Base-by-base conservation (phyloP, 1,284 basidiomycete genomes). In the Moniliophthora roreri region DNA sequence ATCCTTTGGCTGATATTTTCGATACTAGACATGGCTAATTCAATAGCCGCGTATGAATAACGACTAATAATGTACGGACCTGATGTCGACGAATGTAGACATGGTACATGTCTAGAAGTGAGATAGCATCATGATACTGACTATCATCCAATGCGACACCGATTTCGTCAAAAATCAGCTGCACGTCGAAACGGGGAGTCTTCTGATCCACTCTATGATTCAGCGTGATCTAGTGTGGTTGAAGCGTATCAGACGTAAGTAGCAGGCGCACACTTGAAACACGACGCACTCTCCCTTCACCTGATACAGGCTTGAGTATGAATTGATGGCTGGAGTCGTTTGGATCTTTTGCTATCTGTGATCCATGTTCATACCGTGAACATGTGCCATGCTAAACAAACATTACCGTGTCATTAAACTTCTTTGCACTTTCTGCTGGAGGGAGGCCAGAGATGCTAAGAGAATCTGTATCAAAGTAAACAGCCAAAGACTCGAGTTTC, bases 381-480 rank as follows among this genome's bases (percentile, higher is more conserved):
- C 42, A 9, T 13, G 51, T 48, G 23, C 28, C 52, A 48, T 41
- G 24, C 8, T 20, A 37, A 62, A 28, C n/a, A 8, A 28, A 6
- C 24, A 74, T 60, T 55, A 91, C 91, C 79, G 95, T 87, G 8
- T 83, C 78, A 52, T 83, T 85, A 66, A 98, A 93, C 58, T 82
- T 87, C 53, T 84, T 74, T 53, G 93, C 81, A n/a, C 89, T 88
- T 54, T 93, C 87, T 13, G 78, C 66, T 18, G 77, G 72, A 32
- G 84, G 72, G 7, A 89, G 71, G 4, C 90, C 92, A 21, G 89
- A 84, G 70, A 99, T 82, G 59, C 88, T 93, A 20, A 77, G 72
- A 8, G 91, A 83, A 68, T 99, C 95, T 0, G 98, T 98, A 71
- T 99, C 93, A 67, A 98, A 99, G 70, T 99, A 99, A 3, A 95